Percentiles rank a stretch among this genome's conserved stretches.
phyloP scores from a whole-genome alignment of 2,329 filamentous ascomycete species.

The Fusarium succisae region DNA sequence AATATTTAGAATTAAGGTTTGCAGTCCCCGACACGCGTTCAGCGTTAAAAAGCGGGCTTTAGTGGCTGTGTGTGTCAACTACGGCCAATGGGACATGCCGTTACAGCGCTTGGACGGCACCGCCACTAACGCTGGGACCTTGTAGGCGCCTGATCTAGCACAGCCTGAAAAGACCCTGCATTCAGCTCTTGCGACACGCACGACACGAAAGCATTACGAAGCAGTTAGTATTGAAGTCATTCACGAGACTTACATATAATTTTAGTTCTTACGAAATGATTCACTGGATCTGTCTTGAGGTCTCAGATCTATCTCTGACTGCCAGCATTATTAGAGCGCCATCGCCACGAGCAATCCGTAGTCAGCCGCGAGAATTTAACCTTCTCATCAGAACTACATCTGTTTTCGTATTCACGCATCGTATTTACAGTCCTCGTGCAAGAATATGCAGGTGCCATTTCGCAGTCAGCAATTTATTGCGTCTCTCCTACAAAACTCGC shows the following conservation, averaged over 20 bases:
- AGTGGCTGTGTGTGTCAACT: conserved; percentile 2
- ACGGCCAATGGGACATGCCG: not conserved
- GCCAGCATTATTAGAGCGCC: rapidly evolving
- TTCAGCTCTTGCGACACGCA: not conserved
- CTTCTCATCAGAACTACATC: too few relatives aligned
- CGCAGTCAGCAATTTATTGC: too few relatives aligned
- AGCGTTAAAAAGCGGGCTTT: not conserved
- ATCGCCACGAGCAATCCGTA: too few relatives aligned
- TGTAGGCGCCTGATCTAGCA: not conserved
- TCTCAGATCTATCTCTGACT: too few relatives aligned
- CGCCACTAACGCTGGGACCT: not conserved
- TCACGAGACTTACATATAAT: rapidly evolving
- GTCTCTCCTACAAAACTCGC: too few relatives aligned
- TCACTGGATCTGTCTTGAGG: too few relatives aligned
- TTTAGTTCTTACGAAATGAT: too few relatives aligned
- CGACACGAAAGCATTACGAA: not conserved
- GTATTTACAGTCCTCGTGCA: too few relatives aligned
- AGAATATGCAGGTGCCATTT: too few relatives aligned
- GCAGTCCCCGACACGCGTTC: conserved; percentile 5
- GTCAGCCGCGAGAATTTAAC: too few relatives aligned
- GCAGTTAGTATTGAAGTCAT: not conserved
- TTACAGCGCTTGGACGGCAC: not conserved
- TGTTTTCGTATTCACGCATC: too few relatives aligned
- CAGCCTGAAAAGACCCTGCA: conserved; percentile 1
- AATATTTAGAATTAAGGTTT: conserved; percentile 15